A percentile compares a stretch with the other conserved stretches of the same genome.
These are phyloP conservation scores for Pseudocercospora eumusae DNA, from an alignment of 2,329 filamentous ascomycete species.

Conservation along the genomic window DNA sequence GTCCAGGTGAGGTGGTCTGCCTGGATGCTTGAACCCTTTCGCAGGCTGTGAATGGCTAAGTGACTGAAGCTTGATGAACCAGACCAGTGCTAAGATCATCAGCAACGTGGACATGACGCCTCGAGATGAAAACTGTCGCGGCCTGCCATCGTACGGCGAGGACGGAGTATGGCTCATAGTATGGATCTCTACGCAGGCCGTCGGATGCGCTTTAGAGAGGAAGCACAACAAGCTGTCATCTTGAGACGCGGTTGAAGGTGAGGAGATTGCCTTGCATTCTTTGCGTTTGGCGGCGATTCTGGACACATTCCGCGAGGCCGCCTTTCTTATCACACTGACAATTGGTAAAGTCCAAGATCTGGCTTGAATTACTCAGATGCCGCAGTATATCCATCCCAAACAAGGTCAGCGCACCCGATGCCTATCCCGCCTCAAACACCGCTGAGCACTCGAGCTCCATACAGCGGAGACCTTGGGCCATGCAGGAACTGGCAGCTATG, in stretches of 20 bases:
- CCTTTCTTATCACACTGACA: no score
- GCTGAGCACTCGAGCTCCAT: no score
- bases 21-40: neutral
- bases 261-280: neutral
- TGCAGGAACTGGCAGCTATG: no score
- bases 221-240: no score
- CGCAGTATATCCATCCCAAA: neutral
- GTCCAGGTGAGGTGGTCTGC: neutral
- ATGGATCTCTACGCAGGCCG: no score
- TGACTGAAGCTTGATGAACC: neutral
- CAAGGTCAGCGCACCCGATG: neutral
- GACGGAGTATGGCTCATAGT: neutral
- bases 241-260: neutral
- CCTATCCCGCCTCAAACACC: neutral
- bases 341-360: neutral
- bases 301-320: neutral
- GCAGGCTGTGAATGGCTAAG: neutral
- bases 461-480: no score
- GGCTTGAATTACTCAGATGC: neutral
- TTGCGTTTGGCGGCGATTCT: neutral
- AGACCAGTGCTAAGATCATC: neutral
- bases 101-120: neutral
- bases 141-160: neutral
- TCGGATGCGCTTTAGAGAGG: no score
- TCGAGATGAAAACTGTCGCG: neutral